Evolutionary conservation across 106 monocot species (phyloP).

Genomic region (Dendrobium catenatum): DNA sequence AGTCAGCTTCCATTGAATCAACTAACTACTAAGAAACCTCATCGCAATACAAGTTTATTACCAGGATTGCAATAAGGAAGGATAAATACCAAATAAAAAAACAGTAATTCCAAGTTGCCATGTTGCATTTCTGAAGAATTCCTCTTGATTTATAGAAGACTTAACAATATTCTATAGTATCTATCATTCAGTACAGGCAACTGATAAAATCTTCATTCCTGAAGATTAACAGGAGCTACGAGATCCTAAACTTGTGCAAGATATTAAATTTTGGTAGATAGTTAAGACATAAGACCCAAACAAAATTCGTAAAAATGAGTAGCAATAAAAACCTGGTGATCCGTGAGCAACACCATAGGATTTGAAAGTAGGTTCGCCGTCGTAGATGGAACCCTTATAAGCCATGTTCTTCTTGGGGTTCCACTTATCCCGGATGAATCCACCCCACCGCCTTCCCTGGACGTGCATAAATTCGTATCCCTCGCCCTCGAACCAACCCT

Average conservation of each 20-base stretch:
- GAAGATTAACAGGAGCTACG: not conserved
- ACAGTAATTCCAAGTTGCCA: not conserved
- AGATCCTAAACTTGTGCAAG: not conserved
- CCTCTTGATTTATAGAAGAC: not conserved
- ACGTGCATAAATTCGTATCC: conserved; percentile 78
- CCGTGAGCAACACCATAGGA: conserved; percentile 93
- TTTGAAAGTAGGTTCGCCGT: conserved; percentile 68
- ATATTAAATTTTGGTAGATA: not conserved
- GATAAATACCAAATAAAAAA: not conserved
- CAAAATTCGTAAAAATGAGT: not conserved
- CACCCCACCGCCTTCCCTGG: conserved; percentile 92
- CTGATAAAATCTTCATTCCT: not conserved
- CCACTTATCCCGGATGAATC: conserved; percentile 46
- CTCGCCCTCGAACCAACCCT: conserved; percentile 87
- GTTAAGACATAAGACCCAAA: not conserved
- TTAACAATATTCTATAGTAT: not conserved
- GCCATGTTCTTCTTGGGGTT: conserved; percentile 55
- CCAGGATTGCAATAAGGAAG: not conserved
- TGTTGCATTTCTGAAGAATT: not conserved
- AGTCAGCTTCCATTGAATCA: conserved; percentile 3
- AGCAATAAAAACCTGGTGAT: conserved; percentile 46
- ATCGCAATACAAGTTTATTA: not conserved
- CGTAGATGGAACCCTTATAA: conserved; percentile 87
- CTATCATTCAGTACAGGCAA: not conserved
- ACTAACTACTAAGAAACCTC: not conserved